Conservation (phyloP, 768 basidiomycete species). For the Trametes cubensis region DNA sequence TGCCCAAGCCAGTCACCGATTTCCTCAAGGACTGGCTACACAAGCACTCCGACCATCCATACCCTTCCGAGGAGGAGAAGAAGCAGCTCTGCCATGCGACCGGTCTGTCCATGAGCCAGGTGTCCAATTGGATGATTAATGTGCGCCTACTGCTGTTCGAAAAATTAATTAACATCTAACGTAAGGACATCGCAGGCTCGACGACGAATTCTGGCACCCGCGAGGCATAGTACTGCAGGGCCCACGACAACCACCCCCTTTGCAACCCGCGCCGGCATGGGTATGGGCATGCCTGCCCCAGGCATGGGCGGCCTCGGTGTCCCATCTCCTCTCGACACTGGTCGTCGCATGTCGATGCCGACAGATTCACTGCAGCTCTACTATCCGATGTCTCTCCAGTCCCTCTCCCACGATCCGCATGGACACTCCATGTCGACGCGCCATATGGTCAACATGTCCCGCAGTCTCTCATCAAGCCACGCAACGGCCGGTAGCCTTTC, state of each 20-base stretch:
- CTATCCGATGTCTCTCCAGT: conserved; percentile 78
- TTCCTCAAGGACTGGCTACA: conserved; percentile 88
- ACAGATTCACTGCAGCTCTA: conserved; percentile 75
- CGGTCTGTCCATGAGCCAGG: conserved; percentile 85
- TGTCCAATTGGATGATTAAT: conserved; percentile 95
- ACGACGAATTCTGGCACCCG: conserved; percentile 81
- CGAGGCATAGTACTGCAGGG: conserved; percentile 72
- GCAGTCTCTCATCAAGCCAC: conserved; percentile 30
- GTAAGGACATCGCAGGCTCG: conserved; percentile 55
- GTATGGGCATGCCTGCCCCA: conserved; percentile 28
- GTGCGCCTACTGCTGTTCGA: conserved; percentile 41
- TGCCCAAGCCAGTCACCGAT: conserved; percentile 89
- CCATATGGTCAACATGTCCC: conserved; percentile 35
- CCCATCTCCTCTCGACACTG: conserved; percentile 38
- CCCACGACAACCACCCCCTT: conserved; percentile 79
- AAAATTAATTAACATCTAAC: not conserved
- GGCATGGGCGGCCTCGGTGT: conserved; percentile 37
- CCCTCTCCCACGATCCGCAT: conserved; percentile 32
- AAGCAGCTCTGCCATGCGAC: conserved; percentile 86
- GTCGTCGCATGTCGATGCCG: conserved; percentile 67
- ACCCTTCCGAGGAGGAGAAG: conserved; percentile 89
- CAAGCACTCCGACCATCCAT: conserved; percentile 86
- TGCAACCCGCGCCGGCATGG: conserved; percentile 45
- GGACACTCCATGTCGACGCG: conserved; percentile 29
- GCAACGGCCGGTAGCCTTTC: conserved; percentile 29